Evolutionary conservation across 768 basidiomycete genomes (phyloP).

Genomic region (Agrocybe chaxingu): DNA sequence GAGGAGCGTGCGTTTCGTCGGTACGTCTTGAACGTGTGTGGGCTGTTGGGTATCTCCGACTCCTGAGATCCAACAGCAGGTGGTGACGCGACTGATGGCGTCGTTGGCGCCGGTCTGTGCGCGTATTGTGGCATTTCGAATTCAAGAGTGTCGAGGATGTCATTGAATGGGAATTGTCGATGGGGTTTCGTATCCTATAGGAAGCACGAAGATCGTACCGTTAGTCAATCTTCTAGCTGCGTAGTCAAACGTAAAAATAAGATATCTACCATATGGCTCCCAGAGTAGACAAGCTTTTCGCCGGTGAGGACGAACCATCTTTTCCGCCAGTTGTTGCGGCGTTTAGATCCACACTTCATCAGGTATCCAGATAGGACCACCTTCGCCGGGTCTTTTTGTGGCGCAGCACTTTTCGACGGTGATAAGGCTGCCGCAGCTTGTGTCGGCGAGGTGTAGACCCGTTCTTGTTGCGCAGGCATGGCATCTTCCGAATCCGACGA

Average conservation of each 20-base stretch:
- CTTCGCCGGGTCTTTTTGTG: slow-evolving; percentile 64
- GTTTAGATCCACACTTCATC: slow-evolving; percentile 93
- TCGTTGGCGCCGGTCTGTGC: slow-evolving; percentile 45
- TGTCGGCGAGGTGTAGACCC: slow-evolving; percentile 43
- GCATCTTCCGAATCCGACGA: slow-evolving; percentile 82
- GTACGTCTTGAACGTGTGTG: slow-evolving; percentile 90
- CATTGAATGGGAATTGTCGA: slow-evolving; percentile 77
- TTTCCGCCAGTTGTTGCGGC: slow-evolving; percentile 88
- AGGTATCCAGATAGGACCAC: slow-evolving; percentile 86
- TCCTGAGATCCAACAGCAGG: slow-evolving; percentile 31
- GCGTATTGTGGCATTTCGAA: slow-evolving; percentile 55
- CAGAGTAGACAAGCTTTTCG: slow-evolving; percentile 83
- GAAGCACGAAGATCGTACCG: too few relatives aligned
- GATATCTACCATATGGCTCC: slow-evolving; percentile 88
- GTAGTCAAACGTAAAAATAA: slow-evolving; percentile 5
- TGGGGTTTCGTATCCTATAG: slow-evolving; percentile 85
- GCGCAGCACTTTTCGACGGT: slow-evolving; percentile 35
- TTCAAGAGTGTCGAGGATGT: slow-evolving; percentile 91
- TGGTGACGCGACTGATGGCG: slow-evolving; percentile 28
- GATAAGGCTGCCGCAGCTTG: slow-evolving; percentile 38
- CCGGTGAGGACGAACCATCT: slow-evolving; percentile 95
- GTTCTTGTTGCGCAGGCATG: slow-evolving; percentile 36
- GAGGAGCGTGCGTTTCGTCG: slow-evolving; percentile 84
- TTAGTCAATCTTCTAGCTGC: too few relatives aligned
- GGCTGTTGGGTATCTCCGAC: slow-evolving; percentile 40